Percentiles rank a stretch among this genome's conserved stretches.
Conservation (phyloP, 2,329 filamentous ascomycete genomes). For the Thelonectria rubi region DNA sequence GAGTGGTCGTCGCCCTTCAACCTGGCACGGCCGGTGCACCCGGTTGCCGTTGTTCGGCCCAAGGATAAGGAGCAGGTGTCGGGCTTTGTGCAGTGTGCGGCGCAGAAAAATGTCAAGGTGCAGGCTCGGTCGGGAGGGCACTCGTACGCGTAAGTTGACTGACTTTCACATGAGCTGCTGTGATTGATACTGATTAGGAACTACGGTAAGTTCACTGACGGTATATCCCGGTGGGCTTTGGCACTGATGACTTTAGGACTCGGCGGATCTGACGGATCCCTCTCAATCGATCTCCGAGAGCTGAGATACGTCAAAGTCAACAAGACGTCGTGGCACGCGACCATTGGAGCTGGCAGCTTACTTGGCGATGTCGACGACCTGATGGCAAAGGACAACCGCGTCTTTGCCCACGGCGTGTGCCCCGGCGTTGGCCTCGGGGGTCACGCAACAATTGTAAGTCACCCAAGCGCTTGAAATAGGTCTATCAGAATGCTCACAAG, state of each 20-base stretch:
- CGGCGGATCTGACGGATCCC: neutral
- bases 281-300: neutral
- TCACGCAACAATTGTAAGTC: slow-evolving; percentile 9
- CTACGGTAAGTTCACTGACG: neutral
- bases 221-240: neutral
- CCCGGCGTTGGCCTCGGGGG: slow-evolving; percentile 5
- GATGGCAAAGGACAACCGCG: neutral
- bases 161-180: neutral
- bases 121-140: slow-evolving; percentile 1
- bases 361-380: neutral
- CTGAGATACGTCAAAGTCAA: neutral
- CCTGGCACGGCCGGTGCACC: neutral
- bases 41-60: neutral
- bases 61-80: neutral
- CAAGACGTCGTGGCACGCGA: neutral
- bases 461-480: no score
- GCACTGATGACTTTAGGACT: neutral
- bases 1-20: neutral
- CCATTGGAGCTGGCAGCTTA: neutral
- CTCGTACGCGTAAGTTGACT: slow-evolving; percentile 1
- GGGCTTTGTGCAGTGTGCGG: slow-evolving; percentile 1
- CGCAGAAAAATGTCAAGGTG: neutral
- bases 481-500: no score
- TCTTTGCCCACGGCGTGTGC: slow-evolving; percentile 4
- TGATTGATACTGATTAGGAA: neutral